Base-by-base conservation (phyloP, 495 filamentous ascomycete genomes). In the Trypethelium eluteriae region DNA sequence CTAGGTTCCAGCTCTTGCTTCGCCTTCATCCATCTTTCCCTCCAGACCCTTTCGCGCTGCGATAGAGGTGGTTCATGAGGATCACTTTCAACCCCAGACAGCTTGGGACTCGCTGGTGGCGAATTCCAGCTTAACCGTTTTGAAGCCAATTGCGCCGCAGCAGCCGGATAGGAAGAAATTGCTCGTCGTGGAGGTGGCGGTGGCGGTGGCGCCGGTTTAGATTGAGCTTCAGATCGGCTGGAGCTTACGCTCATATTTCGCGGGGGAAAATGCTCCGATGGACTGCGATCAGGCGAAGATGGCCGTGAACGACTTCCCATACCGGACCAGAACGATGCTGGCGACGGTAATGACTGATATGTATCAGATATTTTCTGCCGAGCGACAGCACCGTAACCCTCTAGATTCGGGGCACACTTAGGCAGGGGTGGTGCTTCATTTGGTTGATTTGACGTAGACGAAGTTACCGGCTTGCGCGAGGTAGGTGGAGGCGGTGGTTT, bases 11-110 rank as follows among this genome's bases (percentile, higher is more conserved):
- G 81, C 7, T 87, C 77, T 39, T 87, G 82, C 65, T 88, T 85
- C 1, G 95, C 94, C 7, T 85, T 78, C 67, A 84, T 85, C 85
- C 92, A 90, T 62, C 95, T 79, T 65, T 88, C 83, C 64, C 81
- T 78, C 95, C 95, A 99, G 34, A 95, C 73, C 61, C 92, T 88
- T 64, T 96, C 83, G 41, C 92, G 91, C 73, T 92, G 95, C 69
- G 86, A 93, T 11, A 83, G 64, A 16, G 56, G 70, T n/a, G 59
- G 59, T 50, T 71, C 65, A 38, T 63, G 65, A 18, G 70, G 44
- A 59, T 65, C 62, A 36, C 62, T 66, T 36, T 63, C 66, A 62
- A 53, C 53, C 36, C 65, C 41, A 18, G 65, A 69, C 16, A 63
- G 39, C 16, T 62, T 44, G 25, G n/a, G 64, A 12, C 39, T 72